Evolutionary conservation across 2,329 filamentous ascomycete genomes (phyloP).

Genomic region (Apiospora sp.): DNA sequence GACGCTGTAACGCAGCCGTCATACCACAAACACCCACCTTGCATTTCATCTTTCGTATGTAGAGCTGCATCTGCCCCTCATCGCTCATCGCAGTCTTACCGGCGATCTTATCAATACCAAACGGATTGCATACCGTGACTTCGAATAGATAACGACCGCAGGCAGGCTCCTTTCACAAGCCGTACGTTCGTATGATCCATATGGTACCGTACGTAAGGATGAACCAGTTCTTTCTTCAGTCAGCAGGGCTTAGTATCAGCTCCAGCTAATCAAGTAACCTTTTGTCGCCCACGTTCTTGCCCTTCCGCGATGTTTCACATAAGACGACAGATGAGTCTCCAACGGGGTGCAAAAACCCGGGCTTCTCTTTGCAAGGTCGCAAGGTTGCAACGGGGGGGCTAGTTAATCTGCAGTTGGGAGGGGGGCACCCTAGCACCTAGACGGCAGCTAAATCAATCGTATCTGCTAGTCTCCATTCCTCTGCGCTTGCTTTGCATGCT

Average conservation of each 20-base stretch:
- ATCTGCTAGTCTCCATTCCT: neutral
- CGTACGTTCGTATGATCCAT: neutral
- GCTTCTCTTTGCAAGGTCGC: neutral
- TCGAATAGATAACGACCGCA: neutral
- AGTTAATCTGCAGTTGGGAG: neutral
- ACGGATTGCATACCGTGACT: neutral
- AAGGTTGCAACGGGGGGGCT: neutral
- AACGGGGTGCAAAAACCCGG: neutral
- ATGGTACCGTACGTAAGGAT: neutral
- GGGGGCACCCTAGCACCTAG: conserved; percentile 2
- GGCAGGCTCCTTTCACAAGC: neutral
- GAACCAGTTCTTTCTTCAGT: neutral
- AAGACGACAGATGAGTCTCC: neutral
- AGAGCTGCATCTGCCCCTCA: neutral
- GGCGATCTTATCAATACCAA: neutral
- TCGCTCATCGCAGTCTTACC: neutral
- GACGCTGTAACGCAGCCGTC: conserved; percentile 10
- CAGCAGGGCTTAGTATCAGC: neutral
- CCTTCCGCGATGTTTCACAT: conserved; percentile 7
- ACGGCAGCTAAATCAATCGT: neutral
- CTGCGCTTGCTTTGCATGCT: neutral
- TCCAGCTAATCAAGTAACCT: neutral
- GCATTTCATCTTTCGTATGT: neutral
- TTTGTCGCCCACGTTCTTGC: neutral
- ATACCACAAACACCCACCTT: neutral